These are phyloP conservation scores for Corylus americana DNA, from an alignment of 306 rosid species.

Conservation along the genomic window DNA sequence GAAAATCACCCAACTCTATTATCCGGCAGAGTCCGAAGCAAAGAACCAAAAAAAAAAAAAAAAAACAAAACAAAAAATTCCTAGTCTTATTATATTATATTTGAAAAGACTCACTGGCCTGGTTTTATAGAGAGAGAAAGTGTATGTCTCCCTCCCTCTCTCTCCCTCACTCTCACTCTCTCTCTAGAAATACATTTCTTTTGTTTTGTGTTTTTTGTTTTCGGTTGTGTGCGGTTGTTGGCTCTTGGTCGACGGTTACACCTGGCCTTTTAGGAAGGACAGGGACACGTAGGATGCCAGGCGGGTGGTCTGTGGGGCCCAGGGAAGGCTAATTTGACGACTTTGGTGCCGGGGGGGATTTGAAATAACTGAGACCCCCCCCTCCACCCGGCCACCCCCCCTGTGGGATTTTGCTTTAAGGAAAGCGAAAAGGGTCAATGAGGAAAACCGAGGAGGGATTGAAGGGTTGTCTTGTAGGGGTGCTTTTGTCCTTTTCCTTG, in stretches of 20 bases:
- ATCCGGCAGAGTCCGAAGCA: constrained; percentile 45
- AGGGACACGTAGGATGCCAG: constrained; percentile 43
- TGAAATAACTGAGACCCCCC: neutral
- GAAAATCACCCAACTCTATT: constrained; percentile 30
- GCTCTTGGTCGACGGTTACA: constrained; percentile 45
- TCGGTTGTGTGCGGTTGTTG: constrained; percentile 39
- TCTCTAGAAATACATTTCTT: neutral
- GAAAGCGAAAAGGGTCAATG: constrained; percentile 33
- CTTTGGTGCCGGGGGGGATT: constrained; percentile 1
- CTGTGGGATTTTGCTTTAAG: constrained; percentile 3
- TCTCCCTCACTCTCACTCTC: neutral
- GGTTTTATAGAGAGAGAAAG: constrained; percentile 28
- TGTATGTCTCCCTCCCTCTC: neutral
- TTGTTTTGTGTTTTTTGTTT: neutral
- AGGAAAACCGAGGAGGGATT: constrained; percentile 36
- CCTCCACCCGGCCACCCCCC: too few species aligned
- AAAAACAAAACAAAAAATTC: neutral
- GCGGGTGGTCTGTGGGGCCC: constrained; percentile 20
- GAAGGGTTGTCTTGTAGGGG: constrained; percentile 35
- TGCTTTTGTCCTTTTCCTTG: constrained; percentile 38
- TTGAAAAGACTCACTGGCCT: constrained; percentile 31
- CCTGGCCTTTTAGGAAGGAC: constrained; percentile 22
- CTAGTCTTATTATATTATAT: constrained; percentile 5
- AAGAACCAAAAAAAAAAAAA: neutral
- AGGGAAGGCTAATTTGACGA: neutral